Conservation (phyloP, 1,139 yeast genomes). For the Groenewaldozyma sp. region DNA sequence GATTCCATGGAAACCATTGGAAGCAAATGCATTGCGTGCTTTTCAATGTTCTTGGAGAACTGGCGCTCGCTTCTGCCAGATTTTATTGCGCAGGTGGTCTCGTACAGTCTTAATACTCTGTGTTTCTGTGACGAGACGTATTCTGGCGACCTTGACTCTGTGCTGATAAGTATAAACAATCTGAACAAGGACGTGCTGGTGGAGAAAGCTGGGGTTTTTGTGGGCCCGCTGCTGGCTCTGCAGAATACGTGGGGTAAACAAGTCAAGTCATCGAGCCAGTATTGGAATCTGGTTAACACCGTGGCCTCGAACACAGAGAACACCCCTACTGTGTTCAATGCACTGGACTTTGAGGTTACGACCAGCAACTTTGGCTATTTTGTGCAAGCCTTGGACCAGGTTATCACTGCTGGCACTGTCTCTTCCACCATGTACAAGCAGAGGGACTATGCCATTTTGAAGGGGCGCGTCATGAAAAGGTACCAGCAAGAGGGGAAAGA, state of each 20-base stretch:
- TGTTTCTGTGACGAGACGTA: constrained; percentile 29
- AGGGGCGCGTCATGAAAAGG: background rate
- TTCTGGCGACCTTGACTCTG: constrained; percentile 34
- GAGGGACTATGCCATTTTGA: background rate
- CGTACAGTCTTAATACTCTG: constrained; percentile 17
- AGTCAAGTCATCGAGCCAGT: constrained; percentile 34
- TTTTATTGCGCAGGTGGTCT: constrained; percentile 24
- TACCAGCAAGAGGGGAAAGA: constrained; percentile 46
- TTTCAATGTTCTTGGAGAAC: constrained; percentile 15
- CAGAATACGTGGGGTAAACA: constrained; percentile 41
- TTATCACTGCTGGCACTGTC: constrained; percentile 73
- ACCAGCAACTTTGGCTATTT: constrained; percentile 46
- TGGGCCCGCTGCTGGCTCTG: constrained; percentile 46
- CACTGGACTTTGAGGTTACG: constrained; percentile 34
- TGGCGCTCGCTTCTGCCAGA: constrained; percentile 24
- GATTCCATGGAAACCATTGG: constrained; percentile 9
- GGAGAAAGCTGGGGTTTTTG: constrained; percentile 12
- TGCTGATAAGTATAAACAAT: constrained; percentile 7
- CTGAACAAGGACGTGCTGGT: constrained; percentile 13
- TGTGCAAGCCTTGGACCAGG: constrained; percentile 66
- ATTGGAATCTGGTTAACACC: constrained; percentile 54
- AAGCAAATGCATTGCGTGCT: constrained; percentile 12
- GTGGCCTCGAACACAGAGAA: constrained; percentile 48
- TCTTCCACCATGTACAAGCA: constrained; percentile 2
- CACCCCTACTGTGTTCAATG: constrained; percentile 40